These are phyloP conservation scores for Eragrostis tef DNA, from an alignment of 202 grass and related monocot species.

Conservation along the genomic window DNA sequence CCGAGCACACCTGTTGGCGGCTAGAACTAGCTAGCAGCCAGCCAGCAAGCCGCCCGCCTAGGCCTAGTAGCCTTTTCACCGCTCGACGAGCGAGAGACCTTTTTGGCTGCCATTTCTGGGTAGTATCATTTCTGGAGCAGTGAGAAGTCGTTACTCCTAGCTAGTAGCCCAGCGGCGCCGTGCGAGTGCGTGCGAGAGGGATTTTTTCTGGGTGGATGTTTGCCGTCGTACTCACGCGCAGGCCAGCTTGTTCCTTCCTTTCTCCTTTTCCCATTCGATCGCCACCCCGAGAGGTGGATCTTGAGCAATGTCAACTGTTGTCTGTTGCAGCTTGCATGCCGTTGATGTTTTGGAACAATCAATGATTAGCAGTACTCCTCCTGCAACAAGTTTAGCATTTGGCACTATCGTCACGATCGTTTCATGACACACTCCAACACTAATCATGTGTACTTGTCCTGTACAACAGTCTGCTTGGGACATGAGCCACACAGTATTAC, in stretches of 20 bases:
- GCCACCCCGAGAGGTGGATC: not conserved
- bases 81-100: not conserved
- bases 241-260: not conserved
- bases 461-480: not conserved
- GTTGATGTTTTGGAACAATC: not conserved
- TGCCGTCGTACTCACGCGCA: constrained; percentile 1
- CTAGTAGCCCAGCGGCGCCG: not conserved
- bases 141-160: constrained; percentile 18
- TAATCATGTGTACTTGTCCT: constrained; percentile 30
- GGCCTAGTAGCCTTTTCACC: constrained; percentile 22
- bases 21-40: not conserved
- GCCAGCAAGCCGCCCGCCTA: too few species aligned
- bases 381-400: not conserved
- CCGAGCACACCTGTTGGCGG: not conserved
- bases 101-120: constrained; percentile 16
- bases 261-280: not conserved
- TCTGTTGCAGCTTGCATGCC: not conserved
- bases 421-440: not conserved
- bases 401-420: not conserved
- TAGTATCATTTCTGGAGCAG: constrained; percentile 21
- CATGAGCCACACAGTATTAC: too few species aligned
- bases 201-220: constrained; percentile 23
- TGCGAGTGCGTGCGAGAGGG: constrained; percentile 19
- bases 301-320: constrained; percentile 16
- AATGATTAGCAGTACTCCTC: constrained; percentile 14